phyloP scores from a whole-genome alignment of 1,139 yeast genomes.

The Scheffersomyces quercinus region DNA sequence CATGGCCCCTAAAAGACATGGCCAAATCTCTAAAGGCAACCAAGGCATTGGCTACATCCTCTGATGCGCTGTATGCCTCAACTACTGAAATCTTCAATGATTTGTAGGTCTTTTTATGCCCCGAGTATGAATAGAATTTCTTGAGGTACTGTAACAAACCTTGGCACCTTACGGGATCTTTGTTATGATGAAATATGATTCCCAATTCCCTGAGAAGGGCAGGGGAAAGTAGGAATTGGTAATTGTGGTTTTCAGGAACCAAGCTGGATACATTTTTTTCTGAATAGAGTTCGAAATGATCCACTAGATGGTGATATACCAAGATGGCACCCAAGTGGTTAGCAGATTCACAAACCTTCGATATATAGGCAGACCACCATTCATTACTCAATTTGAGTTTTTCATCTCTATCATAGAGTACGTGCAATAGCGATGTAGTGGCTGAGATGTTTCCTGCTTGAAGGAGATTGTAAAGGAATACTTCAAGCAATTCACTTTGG shows the following conservation, averaged over 20 bases:
- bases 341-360: constrained; percentile 24
- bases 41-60: constrained; percentile 26
- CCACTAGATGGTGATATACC: constrained; percentile 39
- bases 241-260: constrained; percentile 17
- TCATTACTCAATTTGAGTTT: constrained; percentile 32
- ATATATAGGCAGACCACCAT: constrained; percentile 33
- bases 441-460: constrained; percentile 17
- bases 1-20: constrained; percentile 17
- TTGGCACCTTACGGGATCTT: constrained; percentile 26
- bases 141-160: constrained; percentile 39
- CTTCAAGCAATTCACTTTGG: constrained; percentile 18
- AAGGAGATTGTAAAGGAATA: constrained; percentile 20
- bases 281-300: constrained; percentile 21
- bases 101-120: constrained; percentile 30
- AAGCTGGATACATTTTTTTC: constrained; percentile 16
- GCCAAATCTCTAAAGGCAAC: constrained; percentile 26
- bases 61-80: constrained; percentile 31
- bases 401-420: constrained; percentile 10
- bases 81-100: constrained; percentile 27
- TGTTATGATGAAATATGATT: constrained; percentile 27
- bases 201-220: constrained; percentile 26
- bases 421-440: constrained; percentile 26
- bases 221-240: constrained; percentile 37
- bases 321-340: constrained; percentile 36
- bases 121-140: constrained; percentile 37